Evolutionary conservation across 208 protist genomes (phyloP), one percentile per base, ranked within the genome.

Genomic region (Borovskyia barvae): DNA sequence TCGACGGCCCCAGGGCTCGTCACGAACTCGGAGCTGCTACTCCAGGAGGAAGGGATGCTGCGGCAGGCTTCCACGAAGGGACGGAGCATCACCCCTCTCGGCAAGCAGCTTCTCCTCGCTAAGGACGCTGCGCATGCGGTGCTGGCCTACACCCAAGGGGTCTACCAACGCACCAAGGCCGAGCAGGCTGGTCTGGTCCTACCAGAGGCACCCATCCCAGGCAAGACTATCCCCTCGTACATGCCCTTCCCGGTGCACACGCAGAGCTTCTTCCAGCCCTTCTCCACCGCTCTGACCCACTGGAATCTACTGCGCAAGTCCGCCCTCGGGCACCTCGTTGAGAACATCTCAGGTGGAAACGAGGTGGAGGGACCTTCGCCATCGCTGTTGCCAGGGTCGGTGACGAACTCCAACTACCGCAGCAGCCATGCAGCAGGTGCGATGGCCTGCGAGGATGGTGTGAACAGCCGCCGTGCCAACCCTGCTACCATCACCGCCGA

Each of bases 241-340:
- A 52, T 90, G 36, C 80, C 82, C 9, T 82, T 74, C 43, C 85
- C 88, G 5, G 70, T 92, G 22, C 47, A 54, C 37, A 71, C 89
- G 6, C 58, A 66, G 30, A 41, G 50, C 58, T 94, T 85, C 61
- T 94, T 94, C 37, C 84, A 92, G 66, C 77, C 83, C 29, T 94
- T 92, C 64, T 82, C 62, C 49, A 92, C 88, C 1, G 14, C 65
- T 2, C 71, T 78, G 12, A 36, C 75, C 20, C 68, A 87, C 66
- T 94, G 88, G 85, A 94, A 92, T 39, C 28, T 94, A 25, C 66
- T 94, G 47, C 74, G 81, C n/a, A 94, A 94, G 66, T 84, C 84
- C 11, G 87, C 81, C 9, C 62, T 72, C 0, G 65, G 67, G 11
- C 55, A 68, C 22, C 47, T 87, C 35, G 54, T 78, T 41, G 46